Conservation (phyloP, 2,329 filamentous ascomycete species). For the Ceratocystis alfenasii region DNA sequence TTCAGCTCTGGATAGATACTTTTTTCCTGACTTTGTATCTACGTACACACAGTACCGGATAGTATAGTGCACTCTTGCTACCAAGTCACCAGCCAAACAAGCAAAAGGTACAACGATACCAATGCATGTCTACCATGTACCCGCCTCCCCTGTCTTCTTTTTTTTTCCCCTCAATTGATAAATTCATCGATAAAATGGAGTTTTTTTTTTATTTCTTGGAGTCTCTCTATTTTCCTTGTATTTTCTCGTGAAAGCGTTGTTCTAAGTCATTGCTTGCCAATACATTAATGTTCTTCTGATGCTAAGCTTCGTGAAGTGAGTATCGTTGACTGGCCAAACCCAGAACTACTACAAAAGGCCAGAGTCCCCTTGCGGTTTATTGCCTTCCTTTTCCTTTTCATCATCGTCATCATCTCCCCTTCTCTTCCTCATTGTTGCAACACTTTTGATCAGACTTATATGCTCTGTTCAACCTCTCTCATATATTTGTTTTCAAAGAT, state of each 20-base stretch:
- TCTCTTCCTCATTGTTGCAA: neutral
- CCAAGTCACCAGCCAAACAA: neutral
- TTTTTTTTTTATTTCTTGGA: neutral
- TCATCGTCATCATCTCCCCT: slow-evolving; percentile 8
- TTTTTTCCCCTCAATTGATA: slow-evolving; percentile 2
- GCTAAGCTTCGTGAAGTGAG: slow-evolving; percentile 10
- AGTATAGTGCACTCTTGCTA: neutral
- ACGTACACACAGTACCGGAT: neutral
- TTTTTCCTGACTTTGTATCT: neutral
- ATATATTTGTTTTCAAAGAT: neutral
- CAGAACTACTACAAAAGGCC: slow-evolving; percentile 14
- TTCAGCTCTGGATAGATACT: slow-evolving; percentile 8
- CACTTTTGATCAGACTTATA: neutral
- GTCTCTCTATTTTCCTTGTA: neutral
- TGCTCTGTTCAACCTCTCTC: neutral
- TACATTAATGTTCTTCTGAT: slow-evolving; percentile 6
- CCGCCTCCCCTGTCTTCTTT: neutral
- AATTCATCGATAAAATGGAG: neutral
- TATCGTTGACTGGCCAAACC: neutral
- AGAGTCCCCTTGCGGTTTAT: slow-evolving; percentile 9
- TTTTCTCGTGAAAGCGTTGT: neutral
- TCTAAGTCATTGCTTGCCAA: neutral
- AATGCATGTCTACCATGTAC: neutral
- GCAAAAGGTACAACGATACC: slow-evolving; percentile 7
- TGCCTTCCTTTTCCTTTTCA: neutral